Evolutionary conservation across 192 early-diverging fungal species (phyloP).

Genomic region (Entophlyctis helioformis): DNA sequence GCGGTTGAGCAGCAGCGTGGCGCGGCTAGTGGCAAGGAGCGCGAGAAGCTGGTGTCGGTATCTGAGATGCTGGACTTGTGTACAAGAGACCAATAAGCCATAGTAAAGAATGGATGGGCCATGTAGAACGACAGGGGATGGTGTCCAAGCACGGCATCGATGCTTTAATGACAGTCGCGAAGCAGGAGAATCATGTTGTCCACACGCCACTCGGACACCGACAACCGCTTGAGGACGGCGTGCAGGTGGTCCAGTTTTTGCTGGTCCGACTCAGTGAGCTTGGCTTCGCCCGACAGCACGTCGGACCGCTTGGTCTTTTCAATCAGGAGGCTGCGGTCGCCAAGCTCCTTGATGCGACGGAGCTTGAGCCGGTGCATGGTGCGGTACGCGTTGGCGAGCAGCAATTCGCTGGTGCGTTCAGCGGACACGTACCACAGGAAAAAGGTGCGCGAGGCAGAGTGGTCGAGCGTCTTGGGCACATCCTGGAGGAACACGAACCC

Average conservation of each 20-base stretch:
- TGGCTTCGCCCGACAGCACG: conserved; percentile 14
- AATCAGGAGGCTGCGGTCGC: conserved; percentile 12
- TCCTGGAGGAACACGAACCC: conserved; percentile 34
- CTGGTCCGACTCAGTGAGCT: conserved; percentile 22
- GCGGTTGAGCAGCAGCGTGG: conserved; percentile 58
- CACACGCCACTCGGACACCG: conserved; percentile 13
- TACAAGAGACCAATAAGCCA: too few species aligned
- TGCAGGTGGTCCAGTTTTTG: conserved; percentile 8
- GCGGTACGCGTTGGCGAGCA: conserved; percentile 21
- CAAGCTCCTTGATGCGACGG: conserved; percentile 17
- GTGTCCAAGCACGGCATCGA: too few species aligned
- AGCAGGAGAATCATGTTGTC: conserved; percentile 18
- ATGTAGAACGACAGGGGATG: too few species aligned
- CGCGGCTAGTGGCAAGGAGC: conserved; percentile 49
- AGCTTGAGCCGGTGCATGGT: conserved; percentile 22
- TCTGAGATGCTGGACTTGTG: conserved; percentile 12
- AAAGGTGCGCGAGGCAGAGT: conserved; percentile 25
- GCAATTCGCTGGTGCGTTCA: conserved; percentile 10
- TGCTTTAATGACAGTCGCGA: too few species aligned
- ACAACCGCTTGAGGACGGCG: conserved; percentile 9
- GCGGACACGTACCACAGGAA: conserved; percentile 31
- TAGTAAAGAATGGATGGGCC: too few species aligned
- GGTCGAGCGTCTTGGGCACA: conserved; percentile 32
- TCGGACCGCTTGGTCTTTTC: conserved; percentile 29
- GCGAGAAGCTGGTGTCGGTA: conserved; percentile 60